Evolutionary conservation across 1,284 basidiomycete genomes (phyloP), one percentile per base, ranked within the genome.

Genomic region (Microbotryomycetes sp.): DNA sequence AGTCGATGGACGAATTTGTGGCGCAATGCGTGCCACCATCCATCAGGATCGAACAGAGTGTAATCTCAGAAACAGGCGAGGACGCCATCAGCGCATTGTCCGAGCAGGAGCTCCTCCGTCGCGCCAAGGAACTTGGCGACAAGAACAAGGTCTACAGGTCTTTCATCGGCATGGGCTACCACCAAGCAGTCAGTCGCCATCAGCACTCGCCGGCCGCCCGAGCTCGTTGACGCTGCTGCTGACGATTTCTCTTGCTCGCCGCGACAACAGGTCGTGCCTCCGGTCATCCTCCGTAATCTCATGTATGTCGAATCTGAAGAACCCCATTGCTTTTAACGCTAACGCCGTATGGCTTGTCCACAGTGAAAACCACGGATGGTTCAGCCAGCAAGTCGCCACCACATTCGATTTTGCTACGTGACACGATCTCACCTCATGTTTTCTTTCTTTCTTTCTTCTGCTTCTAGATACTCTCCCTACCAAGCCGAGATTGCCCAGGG

Each of bases 121-220:
- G 89, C 55, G 91, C 88, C 3, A 85, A 85, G 72, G 82, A 84
- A 70, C 79, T 97, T 26, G 91, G 86, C 21, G 77, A 74, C 30
- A 80, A 84, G 76, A 97, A 98, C 78, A 84, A 85, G 76, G 78
- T 82, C 7, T 87, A 87, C 77, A 91, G 88, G 80, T 92, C 86
- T 73, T 94, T 91, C 75, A 98, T 97, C 74, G 94, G 94, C 48
- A 91, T 97, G 91, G 94, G 94, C 60, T 97, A 98, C 77, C 89
- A 94, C 74, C 88, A 87, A 72, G 91, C 92, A 4, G 67, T 68
- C 5, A 18, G 66, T 54, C 1, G 7, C 18, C 35, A 6, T 29
- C n/a, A 23, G 4, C 46, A 18, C 13, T 23, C 4, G 2, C 21
- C 26, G 1, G 46, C 18, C 46, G 46, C 46, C 46, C 18, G 46